Conservation (phyloP, 116 monocot species). For the Trichopus zeylanicus region DNA sequence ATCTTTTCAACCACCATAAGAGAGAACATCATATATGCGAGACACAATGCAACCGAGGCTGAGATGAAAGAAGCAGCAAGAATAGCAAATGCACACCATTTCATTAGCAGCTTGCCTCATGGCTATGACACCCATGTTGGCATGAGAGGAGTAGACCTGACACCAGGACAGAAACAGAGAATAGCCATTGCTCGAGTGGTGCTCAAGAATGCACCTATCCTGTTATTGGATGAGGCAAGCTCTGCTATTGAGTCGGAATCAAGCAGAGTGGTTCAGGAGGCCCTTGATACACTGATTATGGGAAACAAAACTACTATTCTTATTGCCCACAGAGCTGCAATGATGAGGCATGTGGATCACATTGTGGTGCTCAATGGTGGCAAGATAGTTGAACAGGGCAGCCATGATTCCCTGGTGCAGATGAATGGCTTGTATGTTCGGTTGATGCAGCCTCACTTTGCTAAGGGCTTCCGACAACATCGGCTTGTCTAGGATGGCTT, state of each 20-base stretch:
- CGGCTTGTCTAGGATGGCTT: slow-evolving; percentile 42
- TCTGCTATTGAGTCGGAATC: slow-evolving; percentile 91
- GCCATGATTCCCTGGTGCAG: slow-evolving; percentile 72
- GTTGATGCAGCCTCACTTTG: slow-evolving; percentile 97
- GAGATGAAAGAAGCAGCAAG: slow-evolving; percentile 98
- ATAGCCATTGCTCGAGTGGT: slow-evolving; percentile 93
- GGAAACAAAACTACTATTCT: slow-evolving; percentile 95
- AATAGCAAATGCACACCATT: slow-evolving; percentile 97
- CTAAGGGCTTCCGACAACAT: slow-evolving; percentile 65
- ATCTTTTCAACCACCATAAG: slow-evolving; percentile 92
- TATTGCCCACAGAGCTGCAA: slow-evolving; percentile 86
- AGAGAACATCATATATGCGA: slow-evolving; percentile 93
- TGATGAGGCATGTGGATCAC: slow-evolving; percentile 97
- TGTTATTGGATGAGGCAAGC: slow-evolving; percentile 92
- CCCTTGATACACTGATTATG: slow-evolving; percentile 85
- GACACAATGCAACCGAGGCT: slow-evolving; percentile 93
- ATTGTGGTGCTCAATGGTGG: slow-evolving; percentile 95
- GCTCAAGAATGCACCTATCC: slow-evolving; percentile 91
- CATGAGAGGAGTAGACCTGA: slow-evolving; percentile 93
- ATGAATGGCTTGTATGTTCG: slow-evolving; percentile 88
- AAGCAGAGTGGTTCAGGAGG: slow-evolving; percentile 92
- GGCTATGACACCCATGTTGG: slow-evolving; percentile 97
- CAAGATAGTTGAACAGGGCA: slow-evolving; percentile 85
- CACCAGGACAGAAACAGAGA: slow-evolving; percentile 89
- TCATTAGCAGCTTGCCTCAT: slow-evolving; percentile 95